Evolutionary conservation across 2,329 filamentous ascomycete species (phyloP).

Genomic region (Lecanicillium sp.): DNA sequence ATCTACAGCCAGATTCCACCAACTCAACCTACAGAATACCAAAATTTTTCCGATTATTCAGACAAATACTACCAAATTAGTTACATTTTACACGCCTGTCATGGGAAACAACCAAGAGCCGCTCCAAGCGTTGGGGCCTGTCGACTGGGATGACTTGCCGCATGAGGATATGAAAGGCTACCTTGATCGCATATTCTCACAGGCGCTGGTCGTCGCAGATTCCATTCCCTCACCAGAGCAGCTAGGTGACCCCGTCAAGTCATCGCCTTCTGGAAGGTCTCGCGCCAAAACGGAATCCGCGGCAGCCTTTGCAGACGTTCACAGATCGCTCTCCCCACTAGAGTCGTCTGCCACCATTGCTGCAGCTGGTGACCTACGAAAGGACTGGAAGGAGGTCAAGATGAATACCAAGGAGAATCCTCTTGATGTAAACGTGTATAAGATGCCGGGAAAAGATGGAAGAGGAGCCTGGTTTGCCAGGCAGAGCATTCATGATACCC

Average conservation of each 20-base stretch:
- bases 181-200: conserved; percentile 51
- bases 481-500: conserved; percentile 69
- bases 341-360: conserved; percentile 38
- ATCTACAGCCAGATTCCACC: no score
- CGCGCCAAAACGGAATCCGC: conserved; percentile 46
- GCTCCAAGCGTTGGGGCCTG: conserved; percentile 46
- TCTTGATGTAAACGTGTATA: conserved; percentile 69
- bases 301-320: conserved; percentile 40
- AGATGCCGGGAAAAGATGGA: conserved; percentile 69
- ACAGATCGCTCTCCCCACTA: conserved; percentile 32
- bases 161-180: conserved; percentile 43
- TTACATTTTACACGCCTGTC: neutral
- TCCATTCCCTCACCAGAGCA: conserved; percentile 52
- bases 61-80: no score
- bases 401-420: conserved; percentile 65
- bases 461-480: conserved; percentile 86
- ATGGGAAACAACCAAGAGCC: conserved; percentile 54
- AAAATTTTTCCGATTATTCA: no score
- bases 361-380: conserved; percentile 50
- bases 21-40: no score
- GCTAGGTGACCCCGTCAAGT: conserved; percentile 31
- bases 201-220: conserved; percentile 64
- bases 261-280: conserved; percentile 33
- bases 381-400: conserved; percentile 83
- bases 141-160: conserved; percentile 40